Conservation (phyloP, 768 basidiomycete species). For the Epithele typhae region DNA sequence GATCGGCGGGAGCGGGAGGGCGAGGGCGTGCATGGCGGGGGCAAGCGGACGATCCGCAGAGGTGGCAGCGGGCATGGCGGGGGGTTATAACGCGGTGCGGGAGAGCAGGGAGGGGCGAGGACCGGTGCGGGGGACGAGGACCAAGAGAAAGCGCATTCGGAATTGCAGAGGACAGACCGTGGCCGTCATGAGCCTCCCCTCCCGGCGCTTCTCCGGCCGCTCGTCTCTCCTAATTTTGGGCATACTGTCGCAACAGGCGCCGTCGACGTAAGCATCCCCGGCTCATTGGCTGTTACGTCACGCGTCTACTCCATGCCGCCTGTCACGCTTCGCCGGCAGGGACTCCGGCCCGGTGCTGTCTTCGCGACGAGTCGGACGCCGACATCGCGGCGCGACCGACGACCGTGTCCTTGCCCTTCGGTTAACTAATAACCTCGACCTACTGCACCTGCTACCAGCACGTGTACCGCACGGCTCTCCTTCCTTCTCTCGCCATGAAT, state of each 20-base stretch:
- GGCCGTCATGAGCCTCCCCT: background rate
- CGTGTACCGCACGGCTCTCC: too few species aligned
- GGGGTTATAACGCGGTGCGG: background rate
- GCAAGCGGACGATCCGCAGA: conserved; percentile 8
- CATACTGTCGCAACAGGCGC: background rate
- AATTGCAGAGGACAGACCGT: background rate
- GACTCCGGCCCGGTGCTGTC: too few species aligned
- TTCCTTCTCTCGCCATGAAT: too few species aligned
- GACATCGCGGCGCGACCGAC: too few species aligned
- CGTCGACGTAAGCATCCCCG: conserved; percentile 4
- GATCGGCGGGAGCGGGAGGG: conserved; percentile 10
- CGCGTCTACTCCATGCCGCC: conserved; percentile 1
- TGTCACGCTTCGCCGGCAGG: conserved; percentile 9
- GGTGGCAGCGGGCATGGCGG: conserved; percentile 9
- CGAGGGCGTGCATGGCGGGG: conserved; percentile 9
- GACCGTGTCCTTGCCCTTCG: background rate
- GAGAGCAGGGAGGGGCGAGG: background rate
- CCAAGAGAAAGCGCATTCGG: background rate
- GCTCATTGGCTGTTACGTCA: conserved; percentile 11
- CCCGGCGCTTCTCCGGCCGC: conserved; percentile 3
- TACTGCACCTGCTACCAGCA: too few species aligned
- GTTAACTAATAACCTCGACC: too few species aligned
- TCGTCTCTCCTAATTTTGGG: conserved; percentile 5
- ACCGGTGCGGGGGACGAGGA: too few species aligned
- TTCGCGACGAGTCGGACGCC: too few species aligned